Conservation (phyloP, 148 eudicot genomes). For the Pharnaceum exiguum region DNA sequence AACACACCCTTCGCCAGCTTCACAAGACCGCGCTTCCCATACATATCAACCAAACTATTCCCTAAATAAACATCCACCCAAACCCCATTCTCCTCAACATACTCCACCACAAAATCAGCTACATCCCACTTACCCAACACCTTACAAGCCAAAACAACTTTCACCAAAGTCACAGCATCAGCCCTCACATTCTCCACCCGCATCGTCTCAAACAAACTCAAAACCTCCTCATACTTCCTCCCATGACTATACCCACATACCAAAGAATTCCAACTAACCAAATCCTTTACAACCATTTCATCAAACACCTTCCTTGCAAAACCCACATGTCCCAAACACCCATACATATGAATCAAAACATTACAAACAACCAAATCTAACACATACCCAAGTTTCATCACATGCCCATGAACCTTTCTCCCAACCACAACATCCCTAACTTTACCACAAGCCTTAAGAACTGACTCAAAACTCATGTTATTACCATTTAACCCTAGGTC, state of each 20-base stretch:
- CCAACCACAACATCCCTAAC: conserved; percentile 38
- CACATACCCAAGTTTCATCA: conserved; percentile 52
- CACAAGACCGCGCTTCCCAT: conserved; percentile 46
- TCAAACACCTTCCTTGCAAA: conserved; percentile 52
- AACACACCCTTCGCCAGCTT: conserved; percentile 44
- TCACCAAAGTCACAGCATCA: conserved; percentile 67
- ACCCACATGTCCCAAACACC: conserved; percentile 36
- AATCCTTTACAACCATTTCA: conserved; percentile 53
- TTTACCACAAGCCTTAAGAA: conserved; percentile 52
- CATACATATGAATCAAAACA: conserved; percentile 70
- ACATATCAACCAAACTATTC: conserved; percentile 65
- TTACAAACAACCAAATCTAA: conserved; percentile 50
- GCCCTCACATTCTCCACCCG: conserved; percentile 33
- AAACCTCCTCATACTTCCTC: conserved; percentile 37
- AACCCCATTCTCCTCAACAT: conserved; percentile 39
- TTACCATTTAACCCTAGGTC: conserved; percentile 41
- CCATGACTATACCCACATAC: conserved; percentile 66
- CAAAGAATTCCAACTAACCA: conserved; percentile 79
- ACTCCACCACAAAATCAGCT: conserved; percentile 41
- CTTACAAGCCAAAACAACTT: conserved; percentile 58
- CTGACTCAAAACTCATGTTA: conserved; percentile 46
- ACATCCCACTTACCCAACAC: conserved; percentile 42
- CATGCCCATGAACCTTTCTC: conserved; percentile 37
- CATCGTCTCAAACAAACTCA: conserved; percentile 47
- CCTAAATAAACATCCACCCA: conserved; percentile 64